These are phyloP conservation scores for Fusarium sp. DNA, from an alignment of 2,329 filamentous ascomycete species.

Conservation along the genomic window DNA sequence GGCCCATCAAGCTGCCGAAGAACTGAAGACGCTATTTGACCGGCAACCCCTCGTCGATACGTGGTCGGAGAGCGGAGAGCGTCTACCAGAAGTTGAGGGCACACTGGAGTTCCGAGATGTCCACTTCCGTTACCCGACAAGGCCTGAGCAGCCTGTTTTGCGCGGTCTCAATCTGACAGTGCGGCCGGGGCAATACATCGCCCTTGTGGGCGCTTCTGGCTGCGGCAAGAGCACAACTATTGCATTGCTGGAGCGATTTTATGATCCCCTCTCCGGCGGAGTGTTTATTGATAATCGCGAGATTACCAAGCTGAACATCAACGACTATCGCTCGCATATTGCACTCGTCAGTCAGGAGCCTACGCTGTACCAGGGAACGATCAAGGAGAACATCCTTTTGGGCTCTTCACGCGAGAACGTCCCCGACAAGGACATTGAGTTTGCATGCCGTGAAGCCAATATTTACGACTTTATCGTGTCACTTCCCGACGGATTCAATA, in stretches of 20 bases:
- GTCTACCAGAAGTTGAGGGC: constrained; percentile 72
- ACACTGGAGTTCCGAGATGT: constrained; percentile 90
- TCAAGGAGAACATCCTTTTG: constrained; percentile 88
- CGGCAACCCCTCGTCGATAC: constrained; percentile 82
- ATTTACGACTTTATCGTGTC: constrained; percentile 93
- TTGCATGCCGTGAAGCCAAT: constrained; percentile 88
- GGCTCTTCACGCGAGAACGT: constrained; percentile 74
- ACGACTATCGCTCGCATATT: constrained; percentile 83
- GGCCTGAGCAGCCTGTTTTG: constrained; percentile 90
- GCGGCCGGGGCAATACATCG: constrained; percentile 82
- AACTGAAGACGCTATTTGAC: constrained; percentile 86
- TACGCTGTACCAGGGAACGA: constrained; percentile 91
- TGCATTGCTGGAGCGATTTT: constrained; percentile 91
- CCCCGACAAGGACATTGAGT: constrained; percentile 74
- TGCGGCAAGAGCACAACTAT: constrained; percentile 97
- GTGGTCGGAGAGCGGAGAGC: constrained; percentile 76
- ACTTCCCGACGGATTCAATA: constrained; percentile 85
- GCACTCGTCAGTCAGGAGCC: constrained; percentile 94
- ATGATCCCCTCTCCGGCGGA: constrained; percentile 83
- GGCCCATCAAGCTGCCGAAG: constrained; percentile 81
- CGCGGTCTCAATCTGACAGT: constrained; percentile 80
- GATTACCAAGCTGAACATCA: constrained; percentile 82
- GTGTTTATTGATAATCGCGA: constrained; percentile 86
- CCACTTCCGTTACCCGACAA: constrained; percentile 92
- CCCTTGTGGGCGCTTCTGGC: constrained; percentile 91